Evolutionary conservation across 257 asterid species (phyloP).

Genomic region (Lithospermum erythrorhizon): DNA sequence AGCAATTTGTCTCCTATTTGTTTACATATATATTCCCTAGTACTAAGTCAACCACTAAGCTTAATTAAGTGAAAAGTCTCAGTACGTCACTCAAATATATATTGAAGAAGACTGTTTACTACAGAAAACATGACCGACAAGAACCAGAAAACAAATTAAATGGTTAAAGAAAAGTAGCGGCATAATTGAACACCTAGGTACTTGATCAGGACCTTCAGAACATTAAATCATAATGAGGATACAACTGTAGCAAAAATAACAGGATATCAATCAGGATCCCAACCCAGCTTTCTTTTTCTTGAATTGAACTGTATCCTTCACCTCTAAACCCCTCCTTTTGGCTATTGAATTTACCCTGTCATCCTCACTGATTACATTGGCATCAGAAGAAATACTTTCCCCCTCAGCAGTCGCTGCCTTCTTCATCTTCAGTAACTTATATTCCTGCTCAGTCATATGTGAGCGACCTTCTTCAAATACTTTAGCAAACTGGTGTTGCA

Average conservation of each 20-base stretch:
- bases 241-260: neutral
- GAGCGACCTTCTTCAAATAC: constrained; percentile 65
- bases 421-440: constrained; percentile 31
- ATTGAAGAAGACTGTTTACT: too few relatives aligned
- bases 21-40: too few relatives aligned
- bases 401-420: constrained; percentile 29
- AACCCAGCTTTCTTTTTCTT: constrained; percentile 30
- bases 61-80: too few relatives aligned
- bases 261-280: neutral
- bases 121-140: too few relatives aligned
- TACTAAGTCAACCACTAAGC: too few relatives aligned
- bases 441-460: constrained; percentile 59
- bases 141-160: too few relatives aligned
- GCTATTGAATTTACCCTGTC: constrained; percentile 13
- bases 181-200: too few relatives aligned
- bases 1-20: too few relatives aligned
- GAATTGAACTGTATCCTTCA: constrained; percentile 22
- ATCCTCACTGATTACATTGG: constrained; percentile 23
- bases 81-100: too few relatives aligned
- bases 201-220: too few relatives aligned
- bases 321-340: constrained; percentile 18
- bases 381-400: constrained; percentile 38
- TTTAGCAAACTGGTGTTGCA: constrained; percentile 55
- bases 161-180: too few relatives aligned
- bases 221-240: neutral